Conservation (phyloP, 2,329 filamentous ascomycete species). For the Xylaria sp. region DNA sequence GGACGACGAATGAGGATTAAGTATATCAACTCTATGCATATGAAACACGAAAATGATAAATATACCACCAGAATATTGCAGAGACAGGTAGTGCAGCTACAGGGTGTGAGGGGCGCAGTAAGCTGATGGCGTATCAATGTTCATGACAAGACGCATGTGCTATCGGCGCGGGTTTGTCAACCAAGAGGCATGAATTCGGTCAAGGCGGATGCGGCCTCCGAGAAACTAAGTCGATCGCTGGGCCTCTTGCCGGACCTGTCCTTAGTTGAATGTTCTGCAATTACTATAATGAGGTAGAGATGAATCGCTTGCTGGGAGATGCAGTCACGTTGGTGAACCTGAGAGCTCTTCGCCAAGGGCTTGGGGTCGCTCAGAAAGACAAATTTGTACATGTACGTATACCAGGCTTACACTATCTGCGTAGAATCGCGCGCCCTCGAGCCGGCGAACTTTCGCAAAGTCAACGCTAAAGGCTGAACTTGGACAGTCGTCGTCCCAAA, state of each 20-base stretch:
- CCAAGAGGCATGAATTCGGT: not conserved
- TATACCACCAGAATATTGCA: not conserved
- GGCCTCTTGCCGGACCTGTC: not conserved
- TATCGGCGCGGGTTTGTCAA: not conserved
- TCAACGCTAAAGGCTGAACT: not conserved
- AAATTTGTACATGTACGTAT: not conserved
- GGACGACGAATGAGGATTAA: not conserved
- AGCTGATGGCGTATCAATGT: slow-evolving; percentile 6
- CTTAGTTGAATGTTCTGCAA: slow-evolving; percentile 1
- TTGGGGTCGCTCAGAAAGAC: not conserved
- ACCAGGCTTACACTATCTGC: not conserved
- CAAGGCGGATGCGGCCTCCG: not conserved
- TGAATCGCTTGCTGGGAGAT: not conserved
- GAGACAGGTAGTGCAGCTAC: not conserved
- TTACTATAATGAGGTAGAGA: not conserved
- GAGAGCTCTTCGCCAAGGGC: slow-evolving; percentile 13
- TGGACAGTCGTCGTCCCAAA: not conserved
- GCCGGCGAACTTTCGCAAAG: not conserved
- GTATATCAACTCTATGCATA: not conserved
- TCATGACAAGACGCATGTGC: not conserved
- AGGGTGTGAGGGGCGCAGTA: not conserved
- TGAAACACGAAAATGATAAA: slow-evolving; percentile 5
- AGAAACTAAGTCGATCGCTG: not conserved
- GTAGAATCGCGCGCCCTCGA: not conserved
- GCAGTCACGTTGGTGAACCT: not conserved